phyloP scores from a whole-genome alignment of 2,329 filamentous ascomycete genomes.

The Sarocladiaceae sp. region DNA sequence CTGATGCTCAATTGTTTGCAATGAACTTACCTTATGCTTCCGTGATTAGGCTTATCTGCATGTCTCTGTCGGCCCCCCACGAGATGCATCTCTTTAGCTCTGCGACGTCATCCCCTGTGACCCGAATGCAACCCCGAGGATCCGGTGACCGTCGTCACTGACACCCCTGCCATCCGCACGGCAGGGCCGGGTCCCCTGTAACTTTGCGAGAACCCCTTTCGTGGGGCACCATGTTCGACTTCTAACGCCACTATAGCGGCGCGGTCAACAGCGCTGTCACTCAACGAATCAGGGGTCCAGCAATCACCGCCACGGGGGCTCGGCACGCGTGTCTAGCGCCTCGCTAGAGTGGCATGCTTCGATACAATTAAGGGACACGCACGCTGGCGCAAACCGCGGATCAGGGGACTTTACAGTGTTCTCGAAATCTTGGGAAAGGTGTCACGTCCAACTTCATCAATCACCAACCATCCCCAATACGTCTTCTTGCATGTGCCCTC shows the following conservation, averaged over 20 bases:
- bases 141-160: background rate
- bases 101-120: constrained; percentile 4
- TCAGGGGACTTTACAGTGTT: background rate
- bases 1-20: no score
- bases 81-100: background rate
- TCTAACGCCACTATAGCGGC: no score
- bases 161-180: background rate
- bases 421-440: no score
- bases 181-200: no score
- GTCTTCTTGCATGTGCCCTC: constrained; percentile 5
- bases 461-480: constrained; percentile 1
- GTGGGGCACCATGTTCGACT: background rate
- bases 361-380: background rate
- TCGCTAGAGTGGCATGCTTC: constrained; percentile 7
- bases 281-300: background rate
- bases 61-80: no score
- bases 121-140: background rate
- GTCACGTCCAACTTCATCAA: background rate
- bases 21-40: no score
- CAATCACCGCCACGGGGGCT: background rate
- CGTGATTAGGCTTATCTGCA: no score
- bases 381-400: background rate
- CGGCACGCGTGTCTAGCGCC: constrained; percentile 4
- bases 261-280: background rate
- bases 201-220: background rate